Base-by-base conservation (phyloP, 768 basidiomycete species). In the Serpula lacrymans region DNA sequence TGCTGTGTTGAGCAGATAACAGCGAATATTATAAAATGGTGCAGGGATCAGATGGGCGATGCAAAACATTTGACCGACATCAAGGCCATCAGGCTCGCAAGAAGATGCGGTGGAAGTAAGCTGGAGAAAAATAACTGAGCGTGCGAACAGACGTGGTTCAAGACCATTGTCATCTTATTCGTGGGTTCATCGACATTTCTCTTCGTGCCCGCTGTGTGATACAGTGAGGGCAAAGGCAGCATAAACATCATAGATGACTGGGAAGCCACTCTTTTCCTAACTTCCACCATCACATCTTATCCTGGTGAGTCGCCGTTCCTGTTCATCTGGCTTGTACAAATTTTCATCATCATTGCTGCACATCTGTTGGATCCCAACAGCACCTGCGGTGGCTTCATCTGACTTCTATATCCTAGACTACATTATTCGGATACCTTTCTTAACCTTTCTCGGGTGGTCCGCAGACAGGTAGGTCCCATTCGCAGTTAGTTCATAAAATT, bases 171-270 rank as follows among this genome's bases (percentile, higher is more conserved):
- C n/a, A n/a, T n/a, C n/a, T n/a, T n/a, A n/a, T n/a, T n/a, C n/a
- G n/a, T n/a, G n/a, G n/a, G n/a, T n/a, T n/a, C n/a, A n/a, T n/a
- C n/a, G n/a, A n/a, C n/a, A n/a, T n/a, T n/a, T n/a, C n/a, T n/a
- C n/a, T n/a, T 28, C 43, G 12, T 34, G 25, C 27, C 36, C 43
- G 42, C 37, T 40, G 54, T 53, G 45, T 48, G 51, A 51, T 20
- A 56, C 51, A 22, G 46, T 13, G 51, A 48, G 51, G 54, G 39
- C 18, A 18, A 12, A 29, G 24, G 41, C 29, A 45, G 10, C 31
- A 33, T 18, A 6, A n/a, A 20, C 25, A 30, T 30, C 17, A 21
- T 39, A 29, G 21, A 54, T 56, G 54, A 31, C 24, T 31, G 32
- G 18, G 16, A n/a, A 22, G 17, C 20, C 37, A 31, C 13, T 37